phyloP scores from a whole-genome alignment of 768 basidiomycete genomes.

The Hygrophoropsis aurantiaca region DNA sequence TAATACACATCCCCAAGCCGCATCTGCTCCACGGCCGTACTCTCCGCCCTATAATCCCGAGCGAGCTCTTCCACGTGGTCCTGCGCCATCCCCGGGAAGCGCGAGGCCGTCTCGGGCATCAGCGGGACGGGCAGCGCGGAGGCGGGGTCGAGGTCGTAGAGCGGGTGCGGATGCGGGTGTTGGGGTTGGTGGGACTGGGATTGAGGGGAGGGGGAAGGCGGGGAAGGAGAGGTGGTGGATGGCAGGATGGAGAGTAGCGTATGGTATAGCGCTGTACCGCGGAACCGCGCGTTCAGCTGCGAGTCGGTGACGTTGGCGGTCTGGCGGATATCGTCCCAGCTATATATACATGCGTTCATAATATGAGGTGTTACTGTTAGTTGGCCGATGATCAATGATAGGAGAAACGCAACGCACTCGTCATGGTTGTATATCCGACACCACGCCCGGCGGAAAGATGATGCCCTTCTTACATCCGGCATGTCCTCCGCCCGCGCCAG shows the following conservation, averaged over 20 bases:
- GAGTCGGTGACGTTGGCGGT: slow-evolving; percentile 77
- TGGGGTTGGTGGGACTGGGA: no score
- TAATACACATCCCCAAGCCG: slow-evolving; percentile 58
- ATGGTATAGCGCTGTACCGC: slow-evolving; percentile 70
- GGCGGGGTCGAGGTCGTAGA: slow-evolving; percentile 50
- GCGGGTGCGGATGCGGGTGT: slow-evolving; percentile 34
- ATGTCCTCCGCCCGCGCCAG: slow-evolving; percentile 60
- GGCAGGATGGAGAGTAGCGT: slow-evolving; percentile 54
- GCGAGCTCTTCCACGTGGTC: slow-evolving; percentile 62
- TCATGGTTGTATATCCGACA: slow-evolving; percentile 86
- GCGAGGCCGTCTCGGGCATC: slow-evolving; percentile 57
- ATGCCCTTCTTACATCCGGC: slow-evolving; percentile 66
- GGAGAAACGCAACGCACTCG: slow-evolving; percentile 55
- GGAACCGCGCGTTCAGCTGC: slow-evolving; percentile 70
- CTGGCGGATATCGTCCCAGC: slow-evolving; percentile 76
- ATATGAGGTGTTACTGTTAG: slow-evolving; percentile 3
- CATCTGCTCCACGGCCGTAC: slow-evolving; percentile 55
- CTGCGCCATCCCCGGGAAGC: slow-evolving; percentile 72
- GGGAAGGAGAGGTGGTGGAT: slow-evolving; percentile 20
- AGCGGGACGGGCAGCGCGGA: slow-evolving; percentile 60
- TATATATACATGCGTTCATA: slow-evolving; percentile 26
- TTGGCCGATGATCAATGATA: slow-evolving; percentile 1
- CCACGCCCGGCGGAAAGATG: slow-evolving; percentile 80
- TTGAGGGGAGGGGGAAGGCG: no score
- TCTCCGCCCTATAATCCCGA: slow-evolving; percentile 62